Base-by-base conservation (phyloP, 768 basidiomycete species). In the Auricularia auricula-judae region DNA sequence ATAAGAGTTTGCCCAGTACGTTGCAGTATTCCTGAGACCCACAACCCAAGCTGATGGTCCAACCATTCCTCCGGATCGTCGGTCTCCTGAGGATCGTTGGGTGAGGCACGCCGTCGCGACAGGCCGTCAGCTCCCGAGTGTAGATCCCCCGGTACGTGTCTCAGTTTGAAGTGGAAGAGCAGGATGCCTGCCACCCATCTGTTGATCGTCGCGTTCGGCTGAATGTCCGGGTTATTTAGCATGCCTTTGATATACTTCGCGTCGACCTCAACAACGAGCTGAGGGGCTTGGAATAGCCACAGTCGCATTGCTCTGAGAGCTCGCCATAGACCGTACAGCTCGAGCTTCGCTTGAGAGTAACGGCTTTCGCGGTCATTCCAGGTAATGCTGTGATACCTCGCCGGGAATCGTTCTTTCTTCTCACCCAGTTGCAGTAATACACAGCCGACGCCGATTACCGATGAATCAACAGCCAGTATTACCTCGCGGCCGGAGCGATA, bases 311-410 rank as follows among this genome's bases (percentile, higher is more conserved):
- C 71, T 42, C 72, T 72, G 23, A 79, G 43, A 0, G 74, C 72
- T 0, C 74, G 61, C 58, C 68, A 76, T 0, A 80, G 58, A 0
- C 80, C 76, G 61, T 76, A 80, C 0, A 79, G 69, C 35, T 81
- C 78, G 0, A 73, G 36, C 56, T 82, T 81, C 0, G 76, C 71
- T 56, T 79, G 78, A 1, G 76, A 77, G 64, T 73, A 78, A 0
- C 69, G 34, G 1, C 70, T 63, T 66, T 79, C 75, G 0, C 73
- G 29, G 0, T 74, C 2, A 16, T 73, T 74, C 67, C 71, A 77
- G 0, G 76, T 76, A 63, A 74, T 72, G 0, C 74, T 77, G 0
- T 76, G 74, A 66, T 67, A 78, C 0, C 72, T 47, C 0, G 73
- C 69, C 0, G 71, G 75, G 16, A 66, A 62, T n/a, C 62, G 18